Percentiles rank a stretch among this genome's conserved stretches.
Evolutionary conservation across 1,139 yeast species (phyloP).

Genomic region (Taiozyma sp.): DNA sequence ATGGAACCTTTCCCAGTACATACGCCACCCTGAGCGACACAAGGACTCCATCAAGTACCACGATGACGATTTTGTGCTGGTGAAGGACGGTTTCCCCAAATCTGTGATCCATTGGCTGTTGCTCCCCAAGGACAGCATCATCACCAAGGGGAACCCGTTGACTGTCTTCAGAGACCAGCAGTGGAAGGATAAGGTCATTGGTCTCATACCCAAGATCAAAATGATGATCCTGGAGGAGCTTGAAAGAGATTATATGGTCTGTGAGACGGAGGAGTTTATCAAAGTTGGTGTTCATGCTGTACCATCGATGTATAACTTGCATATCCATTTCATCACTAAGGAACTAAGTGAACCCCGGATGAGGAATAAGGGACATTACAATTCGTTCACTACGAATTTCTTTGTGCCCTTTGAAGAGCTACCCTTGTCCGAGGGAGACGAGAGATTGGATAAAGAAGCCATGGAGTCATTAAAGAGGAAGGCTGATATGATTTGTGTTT

Average conservation of each 20-base stretch:
- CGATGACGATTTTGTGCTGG: slow-evolving; percentile 51
- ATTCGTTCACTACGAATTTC: slow-evolving; percentile 63
- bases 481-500: slow-evolving; percentile 42
- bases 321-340: slow-evolving; percentile 65
- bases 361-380: slow-evolving; percentile 65
- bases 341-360: slow-evolving; percentile 53
- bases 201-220: slow-evolving; percentile 31
- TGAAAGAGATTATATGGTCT: slow-evolving; percentile 10
- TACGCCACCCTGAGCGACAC: slow-evolving; percentile 31
- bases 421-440: slow-evolving; percentile 26
- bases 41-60: slow-evolving; percentile 31
- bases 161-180: slow-evolving; percentile 41
- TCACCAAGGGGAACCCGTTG: slow-evolving; percentile 49
- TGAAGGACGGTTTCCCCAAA: slow-evolving; percentile 64
- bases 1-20: slow-evolving; percentile 29
- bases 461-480: slow-evolving; percentile 31
- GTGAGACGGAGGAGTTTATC: slow-evolving; percentile 35
- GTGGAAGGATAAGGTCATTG: slow-evolving; percentile 37
- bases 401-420: slow-evolving; percentile 51
- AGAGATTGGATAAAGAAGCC: slow-evolving; percentile 9
- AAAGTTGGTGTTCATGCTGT: slow-evolving; percentile 63
- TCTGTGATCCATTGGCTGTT: slow-evolving; percentile 56
- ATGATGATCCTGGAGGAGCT: slow-evolving; percentile 10
- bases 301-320: slow-evolving; percentile 68
- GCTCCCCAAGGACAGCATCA: slow-evolving; percentile 43